Evolutionary conservation across 495 filamentous ascomycete species (phyloP), one percentile per base, ranked within the genome.

Genomic region (Hypoxylon lenormandii): DNA sequence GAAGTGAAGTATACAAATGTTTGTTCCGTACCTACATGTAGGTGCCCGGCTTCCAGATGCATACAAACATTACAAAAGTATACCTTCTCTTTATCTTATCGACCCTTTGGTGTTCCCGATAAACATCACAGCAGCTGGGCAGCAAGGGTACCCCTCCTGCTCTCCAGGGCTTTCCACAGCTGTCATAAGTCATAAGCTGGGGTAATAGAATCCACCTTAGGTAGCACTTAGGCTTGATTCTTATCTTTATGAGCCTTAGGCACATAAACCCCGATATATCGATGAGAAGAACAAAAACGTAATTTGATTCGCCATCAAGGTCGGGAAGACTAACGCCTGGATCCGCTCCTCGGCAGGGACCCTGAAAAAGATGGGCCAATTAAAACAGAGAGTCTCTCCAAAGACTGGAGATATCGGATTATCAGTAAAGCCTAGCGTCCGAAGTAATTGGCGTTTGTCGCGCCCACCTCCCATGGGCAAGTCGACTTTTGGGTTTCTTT

Each of bases 361-460:
- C 51, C 12, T 16, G 8, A 18, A 33, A 10, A 11, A n/a, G n/a
- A 28, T 26, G 0, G 52, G 16, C 70, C 61, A 73, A 73, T 73
- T 43, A 73, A 43, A 10, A 12, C 5, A 1, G 8, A 33, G 54
- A 36, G 28, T 21, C 33, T 16, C 1, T 33, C 26, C 10, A 7
- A 33, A 33, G 3, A 3, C 30, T 5, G 11, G 11, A 22, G 11
- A 28, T 19, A 12, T 19, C 74, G 72, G 72, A 67, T 66, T 62
- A 74, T 70, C 65, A 50, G 43, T 76, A 22, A 59, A 1, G 66
- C 72, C 74, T 76, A 76, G 74, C 74, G 43, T 74, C 46, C 70
- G 52, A 11, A 74, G 72, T 68, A 54, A 58, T 68, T 33, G 74
- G 55, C 68, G 57, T 57, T 18, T 13, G 68, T 64, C 63, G 37